Conservation (phyloP, 176 grass and related monocot genomes). For the Elymus sibiricus region DNA sequence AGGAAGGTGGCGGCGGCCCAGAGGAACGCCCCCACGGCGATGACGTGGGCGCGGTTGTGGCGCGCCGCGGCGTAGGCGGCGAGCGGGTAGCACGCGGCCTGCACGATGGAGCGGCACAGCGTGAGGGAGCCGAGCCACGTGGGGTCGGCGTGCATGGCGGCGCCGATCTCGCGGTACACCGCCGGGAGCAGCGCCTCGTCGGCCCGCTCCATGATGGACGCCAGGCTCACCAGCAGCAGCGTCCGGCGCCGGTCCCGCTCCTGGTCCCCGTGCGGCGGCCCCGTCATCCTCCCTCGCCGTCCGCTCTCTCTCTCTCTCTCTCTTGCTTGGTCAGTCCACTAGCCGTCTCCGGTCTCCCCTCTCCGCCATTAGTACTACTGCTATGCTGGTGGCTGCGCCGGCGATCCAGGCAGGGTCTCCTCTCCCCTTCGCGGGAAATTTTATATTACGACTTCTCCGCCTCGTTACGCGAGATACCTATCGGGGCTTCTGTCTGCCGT, state of each 20-base stretch:
- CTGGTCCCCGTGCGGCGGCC: constrained; percentile 14
- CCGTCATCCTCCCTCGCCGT: background rate
- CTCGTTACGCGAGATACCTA: background rate
- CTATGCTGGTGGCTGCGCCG: background rate
- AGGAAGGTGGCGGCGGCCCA: constrained; percentile 86
- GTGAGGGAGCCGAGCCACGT: constrained; percentile 71
- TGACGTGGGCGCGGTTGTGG: constrained; percentile 66
- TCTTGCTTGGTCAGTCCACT: background rate
- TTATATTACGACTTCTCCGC: constrained; percentile 21
- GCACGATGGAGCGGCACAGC: constrained; percentile 76
- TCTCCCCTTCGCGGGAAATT: constrained; percentile 40
- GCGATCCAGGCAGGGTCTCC: background rate
- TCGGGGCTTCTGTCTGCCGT: rapidly evolving
- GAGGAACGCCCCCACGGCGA: constrained; percentile 80
- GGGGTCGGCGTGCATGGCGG: constrained; percentile 59
- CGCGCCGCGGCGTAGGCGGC: constrained; percentile 71
- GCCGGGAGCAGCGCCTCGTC: constrained; percentile 88
- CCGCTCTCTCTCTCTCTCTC: background rate
- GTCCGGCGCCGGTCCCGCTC: constrained; percentile 44
- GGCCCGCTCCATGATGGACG: constrained; percentile 86
- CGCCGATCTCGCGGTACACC: constrained; percentile 88
- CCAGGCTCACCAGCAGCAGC: constrained; percentile 74
- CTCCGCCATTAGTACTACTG: background rate
- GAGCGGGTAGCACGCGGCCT: constrained; percentile 77
- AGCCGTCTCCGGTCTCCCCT: background rate